phyloP scores from a whole-genome alignment of 1,284 basidiomycete genomes.

The Stereum hirsutum region DNA sequence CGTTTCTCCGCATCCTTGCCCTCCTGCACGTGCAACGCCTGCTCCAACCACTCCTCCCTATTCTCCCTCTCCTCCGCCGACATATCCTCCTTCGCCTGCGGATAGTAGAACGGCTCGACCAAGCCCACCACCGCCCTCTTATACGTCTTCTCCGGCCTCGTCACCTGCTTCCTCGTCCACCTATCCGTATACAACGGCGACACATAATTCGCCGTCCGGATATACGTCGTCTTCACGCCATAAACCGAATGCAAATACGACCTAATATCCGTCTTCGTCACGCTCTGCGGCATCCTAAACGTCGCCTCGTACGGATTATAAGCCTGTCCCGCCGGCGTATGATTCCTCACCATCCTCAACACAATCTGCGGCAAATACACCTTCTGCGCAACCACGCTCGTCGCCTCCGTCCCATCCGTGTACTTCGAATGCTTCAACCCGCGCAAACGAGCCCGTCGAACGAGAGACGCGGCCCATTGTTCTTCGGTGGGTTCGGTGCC shows the following conservation, averaged over 20 bases:
- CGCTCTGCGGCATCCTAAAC: conserved; percentile 77
- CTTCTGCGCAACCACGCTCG: conserved; percentile 65
- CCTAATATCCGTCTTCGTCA: conserved; percentile 89
- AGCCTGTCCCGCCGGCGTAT: conserved; percentile 65
- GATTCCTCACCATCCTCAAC: conserved; percentile 80
- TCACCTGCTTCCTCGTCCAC: conserved; percentile 14
- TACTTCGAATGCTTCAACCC: conserved; percentile 37
- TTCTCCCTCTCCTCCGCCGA: conserved; percentile 36
- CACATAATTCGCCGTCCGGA: conserved; percentile 86
- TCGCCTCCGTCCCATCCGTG: conserved; percentile 30
- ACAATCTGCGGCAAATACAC: conserved; percentile 86
- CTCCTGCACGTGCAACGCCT: conserved; percentile 41
- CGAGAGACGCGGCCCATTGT: conserved; percentile 47
- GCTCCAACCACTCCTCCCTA: conserved; percentile 51
- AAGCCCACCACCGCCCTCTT: conserved; percentile 87
- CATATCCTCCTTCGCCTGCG: conserved; percentile 74
- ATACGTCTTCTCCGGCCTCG: conserved; percentile 43
- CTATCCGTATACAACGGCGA: conserved; percentile 32
- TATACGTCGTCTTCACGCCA: conserved; percentile 84
- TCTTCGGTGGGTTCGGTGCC: conserved; percentile 34
- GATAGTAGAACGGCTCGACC: conserved; percentile 87
- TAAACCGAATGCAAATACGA: conserved; percentile 82
- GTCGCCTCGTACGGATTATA: conserved; percentile 96
- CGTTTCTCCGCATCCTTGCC: conserved; percentile 29
- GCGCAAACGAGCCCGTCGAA: conserved; percentile 52